Conservation (phyloP, 106 monocot genomes). For the Apostasia ramifera region DNA sequence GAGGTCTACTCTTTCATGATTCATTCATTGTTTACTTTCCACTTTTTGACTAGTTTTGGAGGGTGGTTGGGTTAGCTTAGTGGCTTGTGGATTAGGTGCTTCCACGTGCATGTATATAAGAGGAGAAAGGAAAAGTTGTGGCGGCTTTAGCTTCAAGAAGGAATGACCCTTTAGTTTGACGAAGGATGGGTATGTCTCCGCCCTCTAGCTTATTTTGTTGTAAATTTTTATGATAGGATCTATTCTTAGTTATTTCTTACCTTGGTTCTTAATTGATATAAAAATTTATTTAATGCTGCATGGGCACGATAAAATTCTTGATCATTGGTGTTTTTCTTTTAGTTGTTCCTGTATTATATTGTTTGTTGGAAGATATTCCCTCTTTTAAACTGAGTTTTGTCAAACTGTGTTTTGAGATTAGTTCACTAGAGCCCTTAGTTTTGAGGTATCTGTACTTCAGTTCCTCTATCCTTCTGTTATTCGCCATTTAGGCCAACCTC, state of each 20-base stretch:
- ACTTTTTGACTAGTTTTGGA: background rate
- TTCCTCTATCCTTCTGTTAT: too few relatives aligned
- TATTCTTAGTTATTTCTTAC: too few relatives aligned
- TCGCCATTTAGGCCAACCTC: too few relatives aligned
- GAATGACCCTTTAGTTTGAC: background rate
- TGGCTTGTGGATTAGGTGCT: background rate
- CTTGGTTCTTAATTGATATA: too few relatives aligned
- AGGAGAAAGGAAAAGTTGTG: background rate
- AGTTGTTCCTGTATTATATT: too few relatives aligned
- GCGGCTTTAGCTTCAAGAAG: background rate
- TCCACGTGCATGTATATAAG: background rate
- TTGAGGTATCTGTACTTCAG: too few relatives aligned
- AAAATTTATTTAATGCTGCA: too few relatives aligned
- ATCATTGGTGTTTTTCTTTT: background rate
- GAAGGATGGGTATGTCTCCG: background rate
- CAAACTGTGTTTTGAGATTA: too few relatives aligned
- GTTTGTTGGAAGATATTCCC: too few relatives aligned
- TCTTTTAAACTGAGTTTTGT: too few relatives aligned
- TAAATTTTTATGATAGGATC: constrained; percentile 5
- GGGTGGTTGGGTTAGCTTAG: background rate
- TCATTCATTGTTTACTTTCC: constrained; percentile 5
- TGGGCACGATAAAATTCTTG: background rate
- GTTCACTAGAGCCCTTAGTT: too few relatives aligned
- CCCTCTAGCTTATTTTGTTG: background rate
- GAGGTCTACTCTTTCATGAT: background rate